phyloP scores from a whole-genome alignment of 2,329 filamentous ascomycete species.

The Neofusicoccum sp. region DNA sequence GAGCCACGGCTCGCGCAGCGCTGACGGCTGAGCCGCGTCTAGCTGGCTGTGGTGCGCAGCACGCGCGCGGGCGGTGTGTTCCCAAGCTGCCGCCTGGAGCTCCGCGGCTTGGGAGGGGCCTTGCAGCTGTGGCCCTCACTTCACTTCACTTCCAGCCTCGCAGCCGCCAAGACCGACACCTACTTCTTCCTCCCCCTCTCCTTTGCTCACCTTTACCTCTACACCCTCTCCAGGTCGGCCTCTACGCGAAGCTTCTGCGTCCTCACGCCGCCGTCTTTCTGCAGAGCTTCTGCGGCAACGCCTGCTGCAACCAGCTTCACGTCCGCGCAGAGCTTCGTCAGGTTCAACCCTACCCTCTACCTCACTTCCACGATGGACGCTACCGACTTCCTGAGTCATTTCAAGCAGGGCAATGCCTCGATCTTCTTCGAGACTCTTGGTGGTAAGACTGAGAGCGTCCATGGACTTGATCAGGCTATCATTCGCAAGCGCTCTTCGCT shows the following conservation, averaged over 20 bases:
- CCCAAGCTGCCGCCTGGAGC: slow-evolving; percentile 9
- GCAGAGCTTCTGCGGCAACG: neutral
- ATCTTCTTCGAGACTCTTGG: slow-evolving; percentile 33
- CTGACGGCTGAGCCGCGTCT: neutral
- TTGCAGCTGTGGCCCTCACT: neutral
- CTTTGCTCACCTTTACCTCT: neutral
- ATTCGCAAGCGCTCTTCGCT: slow-evolving; percentile 39
- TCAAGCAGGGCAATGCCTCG: slow-evolving; percentile 26
- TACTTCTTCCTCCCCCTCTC: neutral
- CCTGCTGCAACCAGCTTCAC: neutral
- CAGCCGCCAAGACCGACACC: neutral
- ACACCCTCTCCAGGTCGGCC: neutral
- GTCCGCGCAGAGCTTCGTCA: neutral
- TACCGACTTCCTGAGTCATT: slow-evolving; percentile 19
- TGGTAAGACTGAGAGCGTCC: slow-evolving; percentile 27
- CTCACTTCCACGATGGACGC: neutral
- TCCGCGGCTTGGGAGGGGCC: neutral
- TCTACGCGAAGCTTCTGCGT: too few relatives aligned
- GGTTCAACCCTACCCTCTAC: neutral
- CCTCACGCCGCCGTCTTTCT: neutral
- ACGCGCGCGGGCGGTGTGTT: neutral
- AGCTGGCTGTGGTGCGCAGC: neutral
- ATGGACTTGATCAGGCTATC: slow-evolving; percentile 31
- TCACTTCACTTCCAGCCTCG: neutral
- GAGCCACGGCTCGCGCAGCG: neutral